Percentiles rank a stretch among this genome's conserved stretches.
phyloP scores from a whole-genome alignment of 192 early-diverging fungal genomes.

The Phycomyces nitens region DNA sequence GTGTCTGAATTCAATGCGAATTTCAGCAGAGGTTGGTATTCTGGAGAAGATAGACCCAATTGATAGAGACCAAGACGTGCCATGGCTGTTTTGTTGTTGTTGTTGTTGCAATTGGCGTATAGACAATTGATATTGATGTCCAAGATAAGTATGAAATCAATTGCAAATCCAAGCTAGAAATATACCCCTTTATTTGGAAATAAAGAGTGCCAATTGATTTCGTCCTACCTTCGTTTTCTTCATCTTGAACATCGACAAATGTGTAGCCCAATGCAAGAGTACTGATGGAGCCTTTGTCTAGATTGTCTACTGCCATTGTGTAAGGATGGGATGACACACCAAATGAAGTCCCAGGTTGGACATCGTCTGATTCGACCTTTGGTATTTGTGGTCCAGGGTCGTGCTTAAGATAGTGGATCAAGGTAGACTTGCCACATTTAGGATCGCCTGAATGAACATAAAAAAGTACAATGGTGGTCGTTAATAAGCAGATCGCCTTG shows the following conservation, averaged over 20 bases:
- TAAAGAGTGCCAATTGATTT: background rate
- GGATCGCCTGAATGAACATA: slow-evolving; percentile 56
- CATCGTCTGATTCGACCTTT: slow-evolving; percentile 31
- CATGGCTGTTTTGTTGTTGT: slow-evolving; percentile 30
- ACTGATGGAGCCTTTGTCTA: slow-evolving; percentile 12
- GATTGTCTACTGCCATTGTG: slow-evolving; percentile 8
- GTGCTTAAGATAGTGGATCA: slow-evolving; percentile 65
- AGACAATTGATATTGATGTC: background rate
- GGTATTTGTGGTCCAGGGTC: slow-evolving; percentile 38
- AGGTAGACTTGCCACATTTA: slow-evolving; percentile 77
- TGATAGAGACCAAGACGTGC: slow-evolving; percentile 81
- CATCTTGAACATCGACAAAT: slow-evolving; percentile 83
- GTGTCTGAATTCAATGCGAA: slow-evolving; percentile 69
- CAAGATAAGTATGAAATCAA: no score
- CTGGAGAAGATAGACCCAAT: slow-evolving; percentile 63
- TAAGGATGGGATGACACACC: background rate
- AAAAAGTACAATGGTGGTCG: background rate
- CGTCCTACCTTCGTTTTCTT: slow-evolving; percentile 71
- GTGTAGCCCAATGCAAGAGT: slow-evolving; percentile 75
- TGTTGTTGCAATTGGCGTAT: background rate
- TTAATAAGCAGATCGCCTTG: no score
- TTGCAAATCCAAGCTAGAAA: no score
- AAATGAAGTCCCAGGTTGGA: slow-evolving; percentile 6
- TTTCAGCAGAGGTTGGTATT: slow-evolving; percentile 65
- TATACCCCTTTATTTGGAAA: no score